Evolutionary conservation across 108 stramenopile species (phyloP).

Genomic region (Cyclostephanos invisitatus): DNA sequence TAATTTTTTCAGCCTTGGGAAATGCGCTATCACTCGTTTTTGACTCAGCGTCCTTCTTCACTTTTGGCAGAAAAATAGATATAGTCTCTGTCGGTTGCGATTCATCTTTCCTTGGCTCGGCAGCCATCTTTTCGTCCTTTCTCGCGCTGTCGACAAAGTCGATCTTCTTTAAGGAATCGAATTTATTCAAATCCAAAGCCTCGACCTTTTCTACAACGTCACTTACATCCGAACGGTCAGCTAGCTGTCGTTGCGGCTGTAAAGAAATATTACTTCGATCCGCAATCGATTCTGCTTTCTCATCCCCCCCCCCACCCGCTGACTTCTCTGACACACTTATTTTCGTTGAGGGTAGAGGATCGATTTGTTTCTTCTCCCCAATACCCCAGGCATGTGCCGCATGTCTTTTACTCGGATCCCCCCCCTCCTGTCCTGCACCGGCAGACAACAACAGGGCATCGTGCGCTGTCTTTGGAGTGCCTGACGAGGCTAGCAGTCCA

Average conservation of each 20-base stretch:
- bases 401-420: conserved; percentile 11
- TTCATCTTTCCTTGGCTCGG: conserved; percentile 7
- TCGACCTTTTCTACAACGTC: not conserved
- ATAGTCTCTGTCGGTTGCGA: conserved; percentile 10
- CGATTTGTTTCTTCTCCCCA: conserved; percentile 25
- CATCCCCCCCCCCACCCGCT: not conserved
- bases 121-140: not conserved
- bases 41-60: conserved; percentile 8
- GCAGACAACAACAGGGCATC: conserved; percentile 36
- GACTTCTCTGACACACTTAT: not conserved
- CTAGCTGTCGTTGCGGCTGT: not conserved
- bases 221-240: conserved; percentile 7
- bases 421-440: conserved; percentile 23
- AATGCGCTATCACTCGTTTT: conserved; percentile 15
- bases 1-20: conserved; percentile 1
- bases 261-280: not conserved
- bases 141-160: not conserved
- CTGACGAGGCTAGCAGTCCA: conserved; percentile 30
- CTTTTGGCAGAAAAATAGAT: conserved; percentile 10
- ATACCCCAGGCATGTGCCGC: conserved; percentile 32
- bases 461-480: conserved; percentile 34
- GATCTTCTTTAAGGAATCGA: not conserved
- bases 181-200: conserved; percentile 1
- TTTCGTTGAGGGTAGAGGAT: not conserved
- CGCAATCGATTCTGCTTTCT: conserved; percentile 5